These are phyloP conservation scores for Capniomyces stellatus DNA, from an alignment of 371 early-diverging fungal genomes.

Conservation along the genomic window DNA sequence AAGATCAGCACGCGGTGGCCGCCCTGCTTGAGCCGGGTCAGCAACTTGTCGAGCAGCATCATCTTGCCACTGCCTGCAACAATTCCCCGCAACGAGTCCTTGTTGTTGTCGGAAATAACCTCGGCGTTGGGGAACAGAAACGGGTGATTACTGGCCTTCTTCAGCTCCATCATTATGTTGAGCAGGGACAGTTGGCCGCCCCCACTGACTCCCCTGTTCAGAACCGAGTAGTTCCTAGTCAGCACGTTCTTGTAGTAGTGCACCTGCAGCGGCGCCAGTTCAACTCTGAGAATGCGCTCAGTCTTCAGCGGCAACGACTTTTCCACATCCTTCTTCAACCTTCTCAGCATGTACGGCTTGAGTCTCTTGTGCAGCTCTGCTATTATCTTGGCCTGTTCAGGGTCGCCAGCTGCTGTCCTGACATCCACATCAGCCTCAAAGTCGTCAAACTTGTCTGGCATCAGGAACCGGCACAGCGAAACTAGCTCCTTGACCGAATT, in stretches of 20 bases:
- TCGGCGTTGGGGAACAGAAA: conserved; percentile 90
- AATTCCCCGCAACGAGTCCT: conserved; percentile 58
- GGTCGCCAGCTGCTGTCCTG: conserved; percentile 21
- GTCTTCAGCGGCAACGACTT: conserved; percentile 86
- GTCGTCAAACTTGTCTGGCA: conserved; percentile 59
- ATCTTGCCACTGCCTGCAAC: conserved; percentile 86
- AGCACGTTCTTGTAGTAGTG: conserved; percentile 84
- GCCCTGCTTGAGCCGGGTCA: conserved; percentile 63
- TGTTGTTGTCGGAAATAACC: conserved; percentile 30
- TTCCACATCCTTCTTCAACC: conserved; percentile 95
- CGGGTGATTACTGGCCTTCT: conserved; percentile 98
- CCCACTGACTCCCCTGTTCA: conserved; percentile 61
- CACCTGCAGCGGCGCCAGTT: conserved; percentile 73
- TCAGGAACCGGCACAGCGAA: conserved; percentile 62
- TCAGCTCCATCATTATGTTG: conserved; percentile 92
- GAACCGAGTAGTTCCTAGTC: conserved; percentile 77
- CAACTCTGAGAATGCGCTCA: conserved; percentile 87
- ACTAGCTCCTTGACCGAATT: conserved; percentile 73
- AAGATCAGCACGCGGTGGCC: conserved; percentile 91
- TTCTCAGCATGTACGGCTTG: conserved; percentile 79
- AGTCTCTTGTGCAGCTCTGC: conserved; percentile 63
- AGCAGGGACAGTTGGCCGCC: conserved; percentile 71
- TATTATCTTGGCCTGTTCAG: conserved; percentile 61
- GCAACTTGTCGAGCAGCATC: conserved; percentile 81
- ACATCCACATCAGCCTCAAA: conserved; percentile 38